Conservation (phyloP, 306 rosid species). For the Lathyrus oleraceus region DNA sequence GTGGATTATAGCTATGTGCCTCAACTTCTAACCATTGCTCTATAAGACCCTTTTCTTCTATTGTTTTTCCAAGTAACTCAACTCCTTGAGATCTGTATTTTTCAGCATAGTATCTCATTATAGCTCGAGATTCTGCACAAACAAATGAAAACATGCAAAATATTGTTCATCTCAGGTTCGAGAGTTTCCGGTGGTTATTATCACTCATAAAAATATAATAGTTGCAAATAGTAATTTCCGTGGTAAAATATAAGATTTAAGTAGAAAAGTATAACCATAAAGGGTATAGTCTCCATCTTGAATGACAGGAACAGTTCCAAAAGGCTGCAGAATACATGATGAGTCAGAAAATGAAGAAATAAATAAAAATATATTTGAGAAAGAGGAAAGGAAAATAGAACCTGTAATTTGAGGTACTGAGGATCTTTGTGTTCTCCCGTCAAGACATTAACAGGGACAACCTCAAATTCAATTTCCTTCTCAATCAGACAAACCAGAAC, state of each 20-base stretch:
- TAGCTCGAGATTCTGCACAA: constrained; percentile 53
- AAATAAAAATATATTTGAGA: not conserved
- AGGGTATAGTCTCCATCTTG: constrained; percentile 53
- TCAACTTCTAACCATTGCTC: constrained; percentile 69
- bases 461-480: constrained; percentile 52
- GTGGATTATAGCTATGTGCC: constrained; percentile 39
- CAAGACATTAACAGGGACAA: constrained; percentile 34
- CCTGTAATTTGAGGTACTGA: constrained; percentile 51
- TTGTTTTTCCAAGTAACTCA: constrained; percentile 47
- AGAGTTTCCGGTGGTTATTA: no score
- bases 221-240: no score
- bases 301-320: constrained; percentile 51
- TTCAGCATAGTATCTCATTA: constrained; percentile 54
- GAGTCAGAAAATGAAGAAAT: constrained; percentile 2
- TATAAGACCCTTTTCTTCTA: constrained; percentile 53
- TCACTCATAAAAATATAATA: no score
- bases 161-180: no score
- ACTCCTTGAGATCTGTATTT: constrained; percentile 49
- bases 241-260: no score
- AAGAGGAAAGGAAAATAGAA: not conserved
- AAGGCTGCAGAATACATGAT: constrained; percentile 33
- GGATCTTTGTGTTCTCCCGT: constrained; percentile 43
- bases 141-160: not conserved
- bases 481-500: constrained; percentile 43
- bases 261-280: constrained; percentile 30